Conservation (phyloP, 192 early-diverging fungal genomes). For the Podila epigama region DNA sequence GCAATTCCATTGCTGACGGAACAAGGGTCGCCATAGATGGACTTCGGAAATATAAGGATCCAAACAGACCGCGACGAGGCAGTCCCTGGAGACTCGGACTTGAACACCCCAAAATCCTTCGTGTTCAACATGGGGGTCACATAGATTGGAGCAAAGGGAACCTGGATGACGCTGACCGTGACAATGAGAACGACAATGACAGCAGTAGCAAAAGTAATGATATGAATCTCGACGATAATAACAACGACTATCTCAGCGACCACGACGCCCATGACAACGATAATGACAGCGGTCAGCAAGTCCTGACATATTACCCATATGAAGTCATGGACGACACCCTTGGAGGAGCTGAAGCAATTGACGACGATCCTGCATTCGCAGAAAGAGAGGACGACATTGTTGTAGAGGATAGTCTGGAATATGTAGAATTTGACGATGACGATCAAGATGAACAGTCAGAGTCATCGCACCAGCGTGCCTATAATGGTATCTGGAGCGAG, state of each 20-base stretch:
- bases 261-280: background rate
- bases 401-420: background rate
- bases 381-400: background rate
- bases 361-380: background rate
- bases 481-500: conserved; percentile 22
- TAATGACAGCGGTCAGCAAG: background rate
- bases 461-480: conserved; percentile 9
- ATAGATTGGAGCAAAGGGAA: no score
- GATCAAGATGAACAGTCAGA: background rate
- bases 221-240: background rate
- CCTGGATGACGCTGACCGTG: background rate
- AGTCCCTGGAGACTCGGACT: background rate
- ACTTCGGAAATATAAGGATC: conserved; percentile 2
- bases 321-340: background rate
- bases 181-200: background rate
- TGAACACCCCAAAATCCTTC: background rate
- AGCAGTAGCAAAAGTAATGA: background rate
- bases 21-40: background rate
- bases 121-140: no score
- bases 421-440: background rate
- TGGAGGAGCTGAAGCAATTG: background rate
- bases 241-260: background rate
- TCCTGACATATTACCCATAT: background rate
- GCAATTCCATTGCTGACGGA: background rate
- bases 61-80: background rate